Conservation (phyloP, 805 yeast species). For the Candida nitratophila region DNA sequence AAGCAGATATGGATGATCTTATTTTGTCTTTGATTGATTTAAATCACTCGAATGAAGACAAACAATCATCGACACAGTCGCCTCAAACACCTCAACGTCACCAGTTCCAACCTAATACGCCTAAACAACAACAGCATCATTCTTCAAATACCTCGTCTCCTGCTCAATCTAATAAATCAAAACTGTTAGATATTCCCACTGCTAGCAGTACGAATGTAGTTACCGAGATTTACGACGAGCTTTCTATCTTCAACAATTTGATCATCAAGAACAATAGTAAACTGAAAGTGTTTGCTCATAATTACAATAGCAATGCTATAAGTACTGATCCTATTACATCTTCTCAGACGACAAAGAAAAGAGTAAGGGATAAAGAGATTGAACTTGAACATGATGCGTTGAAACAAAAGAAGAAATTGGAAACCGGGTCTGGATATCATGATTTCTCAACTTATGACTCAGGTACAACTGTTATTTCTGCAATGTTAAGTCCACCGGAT, state of each 20-base stretch:
- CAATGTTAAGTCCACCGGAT: neutral
- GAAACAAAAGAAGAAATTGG: neutral
- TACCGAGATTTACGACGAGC: neutral
- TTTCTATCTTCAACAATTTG: slow-evolving; percentile 2
- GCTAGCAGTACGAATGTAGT: no score
- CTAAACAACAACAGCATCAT: neutral
- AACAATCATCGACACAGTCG: slow-evolving; percentile 9
- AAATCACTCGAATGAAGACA: slow-evolving; percentile 16
- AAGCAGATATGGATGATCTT: slow-evolving; percentile 29
- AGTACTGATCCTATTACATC: no score
- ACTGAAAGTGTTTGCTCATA: slow-evolving; percentile 8
- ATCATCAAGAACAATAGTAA: slow-evolving; percentile 6
- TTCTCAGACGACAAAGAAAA: neutral
- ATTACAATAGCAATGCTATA: neutral
- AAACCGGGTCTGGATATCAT: neutral
- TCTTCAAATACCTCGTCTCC: slow-evolving; percentile 15
- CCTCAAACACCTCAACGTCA: neutral
- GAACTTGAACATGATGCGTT: neutral
- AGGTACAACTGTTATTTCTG: neutral
- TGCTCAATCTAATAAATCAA: slow-evolving; percentile 14
- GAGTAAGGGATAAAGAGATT: neutral
- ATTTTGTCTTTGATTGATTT: slow-evolving; percentile 28
- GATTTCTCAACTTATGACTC: neutral
- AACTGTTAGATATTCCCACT: slow-evolving; percentile 9
- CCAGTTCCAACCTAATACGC: neutral